Percentiles rank a stretch among this genome's conserved stretches.
phyloP scores from a whole-genome alignment of 1,284 basidiomycete genomes.

The Leccinum angustisporum region DNA sequence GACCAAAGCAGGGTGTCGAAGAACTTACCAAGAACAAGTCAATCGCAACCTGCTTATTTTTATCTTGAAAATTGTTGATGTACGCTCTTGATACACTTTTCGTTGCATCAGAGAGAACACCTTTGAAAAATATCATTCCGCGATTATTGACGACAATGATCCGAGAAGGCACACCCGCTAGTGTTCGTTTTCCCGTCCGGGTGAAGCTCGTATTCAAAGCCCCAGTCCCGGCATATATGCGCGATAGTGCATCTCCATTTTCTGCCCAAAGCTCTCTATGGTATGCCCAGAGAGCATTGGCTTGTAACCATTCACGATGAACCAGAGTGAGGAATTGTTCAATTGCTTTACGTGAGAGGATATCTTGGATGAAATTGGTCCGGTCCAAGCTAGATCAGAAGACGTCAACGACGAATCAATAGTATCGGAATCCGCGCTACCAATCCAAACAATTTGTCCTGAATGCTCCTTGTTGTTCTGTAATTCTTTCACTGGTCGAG shows the following conservation, averaged over 20 bases:
- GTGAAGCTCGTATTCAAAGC: constrained; percentile 96
- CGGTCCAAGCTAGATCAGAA: constrained; percentile 74
- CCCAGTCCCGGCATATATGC: constrained; percentile 96
- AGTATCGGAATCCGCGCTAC: constrained; percentile 41
- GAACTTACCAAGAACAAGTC: constrained; percentile 85
- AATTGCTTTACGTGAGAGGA: constrained; percentile 76
- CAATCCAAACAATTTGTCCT: constrained; percentile 96
- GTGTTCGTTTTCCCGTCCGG: constrained; percentile 88
- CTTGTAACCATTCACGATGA: constrained; percentile 72
- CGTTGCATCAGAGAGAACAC: constrained; percentile 91
- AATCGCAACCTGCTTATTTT: constrained; percentile 91
- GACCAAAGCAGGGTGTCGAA: background rate
- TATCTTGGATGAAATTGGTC: constrained; percentile 98
- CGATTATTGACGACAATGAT: background rate
- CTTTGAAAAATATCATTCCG: constrained; percentile 37
- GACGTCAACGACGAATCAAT: constrained; percentile 5
- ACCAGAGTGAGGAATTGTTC: constrained; percentile 73
- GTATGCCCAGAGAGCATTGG: constrained; percentile 73
- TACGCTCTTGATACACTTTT: constrained; percentile 95
- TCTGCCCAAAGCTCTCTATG: constrained; percentile 97
- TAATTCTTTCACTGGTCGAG: constrained; percentile 65
- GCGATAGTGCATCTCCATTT: constrained; percentile 87
- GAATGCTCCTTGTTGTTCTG: constrained; percentile 87
- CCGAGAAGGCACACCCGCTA: constrained; percentile 57
- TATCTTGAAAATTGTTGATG: constrained; percentile 98